These are phyloP conservation scores for Boletus sp. DNA, from an alignment of 768 basidiomycete species.

Conservation along the genomic window DNA sequence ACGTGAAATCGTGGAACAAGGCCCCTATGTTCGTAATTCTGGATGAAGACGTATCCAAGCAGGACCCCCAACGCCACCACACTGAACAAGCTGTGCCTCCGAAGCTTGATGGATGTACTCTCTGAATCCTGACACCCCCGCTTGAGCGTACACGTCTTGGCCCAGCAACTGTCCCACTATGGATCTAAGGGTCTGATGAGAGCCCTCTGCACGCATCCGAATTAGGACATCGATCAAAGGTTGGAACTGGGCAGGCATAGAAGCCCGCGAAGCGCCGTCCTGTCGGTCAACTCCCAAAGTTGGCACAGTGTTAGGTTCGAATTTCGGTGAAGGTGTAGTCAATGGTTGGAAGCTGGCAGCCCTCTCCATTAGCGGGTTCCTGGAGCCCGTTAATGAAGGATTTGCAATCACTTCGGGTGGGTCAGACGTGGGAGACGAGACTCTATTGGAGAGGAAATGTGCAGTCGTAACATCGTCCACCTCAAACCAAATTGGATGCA, in stretches of 20 bases:
- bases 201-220: constrained; percentile 32
- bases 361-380: constrained; percentile 7
- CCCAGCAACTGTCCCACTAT: constrained; percentile 35
- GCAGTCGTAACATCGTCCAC: neutral
- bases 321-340: neutral
- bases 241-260: constrained; percentile 20
- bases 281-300: neutral
- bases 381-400: constrained; percentile 8
- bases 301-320: neutral
- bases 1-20: constrained; percentile 2
- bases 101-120: constrained; percentile 42
- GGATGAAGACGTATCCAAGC: constrained; percentile 39
- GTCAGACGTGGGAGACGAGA: constrained; percentile 14
- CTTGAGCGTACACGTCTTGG: constrained; percentile 35
- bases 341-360: neutral
- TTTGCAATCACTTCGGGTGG: constrained; percentile 6
- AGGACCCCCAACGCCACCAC: constrained; percentile 37
- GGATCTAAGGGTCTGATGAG: constrained; percentile 36
- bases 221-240: constrained; percentile 36
- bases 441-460: neutral
- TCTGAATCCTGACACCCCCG: constrained; percentile 40
- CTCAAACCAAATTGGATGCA: constrained; percentile 27
- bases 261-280: neutral
- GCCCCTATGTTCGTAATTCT: constrained; percentile 16
- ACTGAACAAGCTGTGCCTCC: constrained; percentile 37